Evolutionary conservation across 257 asterid genomes (phyloP).

Genomic region (Linaria vulgaris): DNA sequence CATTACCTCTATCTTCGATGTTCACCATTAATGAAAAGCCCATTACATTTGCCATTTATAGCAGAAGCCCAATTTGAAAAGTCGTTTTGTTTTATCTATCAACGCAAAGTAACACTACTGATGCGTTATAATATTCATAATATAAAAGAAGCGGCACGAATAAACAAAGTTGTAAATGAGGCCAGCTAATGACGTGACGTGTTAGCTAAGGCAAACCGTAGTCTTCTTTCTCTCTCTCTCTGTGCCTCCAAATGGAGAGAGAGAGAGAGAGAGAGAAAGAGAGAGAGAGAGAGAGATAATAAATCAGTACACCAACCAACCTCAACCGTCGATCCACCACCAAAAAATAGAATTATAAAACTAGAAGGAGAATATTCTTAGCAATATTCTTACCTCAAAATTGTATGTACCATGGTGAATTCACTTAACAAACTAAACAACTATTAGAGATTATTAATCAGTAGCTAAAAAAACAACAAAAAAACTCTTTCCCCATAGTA

Average conservation of each 20-base stretch:
- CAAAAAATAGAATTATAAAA: background rate
- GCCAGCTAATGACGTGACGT: constrained; percentile 30
- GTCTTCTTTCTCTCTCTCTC: constrained; percentile 4
- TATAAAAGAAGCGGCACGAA: background rate
- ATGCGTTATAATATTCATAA: background rate
- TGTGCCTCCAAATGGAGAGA: background rate
- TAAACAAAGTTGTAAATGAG: constrained; percentile 21
- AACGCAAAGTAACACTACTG: background rate
- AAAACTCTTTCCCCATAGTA: too few species aligned
- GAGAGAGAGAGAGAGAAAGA: background rate
- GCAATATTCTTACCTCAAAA: too few species aligned
- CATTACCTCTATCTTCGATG: too few species aligned
- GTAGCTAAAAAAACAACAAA: too few species aligned
- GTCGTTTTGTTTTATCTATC: background rate
- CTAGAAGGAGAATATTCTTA: background rate
- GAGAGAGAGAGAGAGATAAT: too few species aligned
- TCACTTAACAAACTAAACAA: background rate
- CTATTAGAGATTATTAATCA: too few species aligned
- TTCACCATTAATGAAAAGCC: too few species aligned
- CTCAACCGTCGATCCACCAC: background rate
- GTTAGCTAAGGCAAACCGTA: constrained; percentile 30
- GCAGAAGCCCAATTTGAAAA: too few species aligned
- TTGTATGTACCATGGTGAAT: background rate
- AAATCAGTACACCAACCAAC: background rate
- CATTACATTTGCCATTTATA: too few species aligned